Evolutionary conservation across 2,329 filamentous ascomycete genomes (phyloP).

Genomic region (Nemania sp.): DNA sequence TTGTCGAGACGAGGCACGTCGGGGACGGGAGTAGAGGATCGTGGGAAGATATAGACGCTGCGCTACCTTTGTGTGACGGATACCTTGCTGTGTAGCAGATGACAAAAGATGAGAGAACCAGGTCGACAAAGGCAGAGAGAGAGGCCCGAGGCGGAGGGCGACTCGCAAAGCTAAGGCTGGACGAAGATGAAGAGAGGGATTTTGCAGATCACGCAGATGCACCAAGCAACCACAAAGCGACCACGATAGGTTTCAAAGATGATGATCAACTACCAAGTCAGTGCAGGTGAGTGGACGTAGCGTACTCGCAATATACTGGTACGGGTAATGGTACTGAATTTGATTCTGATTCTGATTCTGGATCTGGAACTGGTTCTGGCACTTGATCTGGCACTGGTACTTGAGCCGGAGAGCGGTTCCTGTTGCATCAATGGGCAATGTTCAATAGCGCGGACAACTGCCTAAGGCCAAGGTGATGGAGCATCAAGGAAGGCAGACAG

Average conservation of each 20-base stretch:
- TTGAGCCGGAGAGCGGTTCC: too few relatives aligned
- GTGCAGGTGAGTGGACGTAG: constrained; percentile 11
- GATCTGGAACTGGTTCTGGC: too few relatives aligned
- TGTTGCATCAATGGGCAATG: constrained; percentile 24
- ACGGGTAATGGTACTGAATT: not conserved
- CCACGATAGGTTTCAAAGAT: too few relatives aligned
- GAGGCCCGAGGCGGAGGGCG: not conserved
- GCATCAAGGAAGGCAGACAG: not conserved
- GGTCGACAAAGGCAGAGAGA: constrained; percentile 7
- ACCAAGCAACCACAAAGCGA: constrained; percentile 26
- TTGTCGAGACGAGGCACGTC: constrained; percentile 3
- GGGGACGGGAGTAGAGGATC: not conserved
- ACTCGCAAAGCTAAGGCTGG: constrained; percentile 18
- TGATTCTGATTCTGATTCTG: too few relatives aligned
- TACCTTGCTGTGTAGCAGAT: constrained; percentile 10
- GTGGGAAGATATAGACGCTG: too few relatives aligned
- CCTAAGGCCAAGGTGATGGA: constrained; percentile 4
- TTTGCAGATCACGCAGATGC: constrained; percentile 24
- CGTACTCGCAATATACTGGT: constrained; percentile 20
- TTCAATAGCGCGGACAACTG: constrained; percentile 11
- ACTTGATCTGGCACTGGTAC: too few relatives aligned
- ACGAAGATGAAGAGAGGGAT: not conserved
- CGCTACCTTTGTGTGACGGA: constrained; percentile 13
- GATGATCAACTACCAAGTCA: constrained; percentile 28
- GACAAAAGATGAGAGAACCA: constrained; percentile 1